Evolutionary conservation across 2,329 filamentous ascomycete species (phyloP).

Genomic region (Ophiostoma sp.): DNA sequence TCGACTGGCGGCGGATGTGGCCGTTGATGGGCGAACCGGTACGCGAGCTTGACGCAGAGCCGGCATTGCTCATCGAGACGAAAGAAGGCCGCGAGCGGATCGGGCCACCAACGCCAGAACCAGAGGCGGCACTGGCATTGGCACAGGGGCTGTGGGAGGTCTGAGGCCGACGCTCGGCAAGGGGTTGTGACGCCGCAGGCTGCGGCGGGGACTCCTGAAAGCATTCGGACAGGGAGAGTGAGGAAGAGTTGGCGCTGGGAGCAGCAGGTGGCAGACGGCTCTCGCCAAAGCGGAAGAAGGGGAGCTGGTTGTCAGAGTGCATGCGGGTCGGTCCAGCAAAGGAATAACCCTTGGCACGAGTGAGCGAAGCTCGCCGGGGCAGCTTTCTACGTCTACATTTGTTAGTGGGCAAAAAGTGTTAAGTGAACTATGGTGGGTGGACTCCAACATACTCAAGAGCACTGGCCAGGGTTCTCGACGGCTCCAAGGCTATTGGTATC

Average conservation of each 20-base stretch:
- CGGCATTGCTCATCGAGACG: constrained; percentile 52
- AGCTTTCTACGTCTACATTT: constrained; percentile 63
- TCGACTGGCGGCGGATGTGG: constrained; percentile 71
- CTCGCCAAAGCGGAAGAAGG: constrained; percentile 73
- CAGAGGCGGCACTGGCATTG: constrained; percentile 42
- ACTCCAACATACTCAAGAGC: constrained; percentile 9
- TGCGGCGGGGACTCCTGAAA: constrained; percentile 78
- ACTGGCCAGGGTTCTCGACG: constrained; percentile 15
- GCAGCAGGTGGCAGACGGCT: constrained; percentile 25
- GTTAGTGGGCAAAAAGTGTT: neutral
- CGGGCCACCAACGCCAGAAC: constrained; percentile 51
- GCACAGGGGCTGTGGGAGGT: constrained; percentile 58
- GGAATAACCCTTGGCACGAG: constrained; percentile 72
- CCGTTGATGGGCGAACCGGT: constrained; percentile 69
- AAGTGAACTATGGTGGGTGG: neutral
- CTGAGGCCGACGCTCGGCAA: constrained; percentile 58
- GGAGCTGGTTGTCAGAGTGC: constrained; percentile 64
- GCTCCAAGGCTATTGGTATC: neutral
- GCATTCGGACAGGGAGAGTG: constrained; percentile 74
- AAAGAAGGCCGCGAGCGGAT: constrained; percentile 68
- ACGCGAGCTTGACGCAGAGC: constrained; percentile 44
- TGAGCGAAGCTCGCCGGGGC: constrained; percentile 71
- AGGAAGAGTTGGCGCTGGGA: constrained; percentile 46
- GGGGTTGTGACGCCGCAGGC: constrained; percentile 12
- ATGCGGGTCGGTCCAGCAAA: constrained; percentile 64